These are phyloP conservation scores for Prinsepia uniflora DNA, from an alignment of 306 rosid genomes.

Conservation along the genomic window DNA sequence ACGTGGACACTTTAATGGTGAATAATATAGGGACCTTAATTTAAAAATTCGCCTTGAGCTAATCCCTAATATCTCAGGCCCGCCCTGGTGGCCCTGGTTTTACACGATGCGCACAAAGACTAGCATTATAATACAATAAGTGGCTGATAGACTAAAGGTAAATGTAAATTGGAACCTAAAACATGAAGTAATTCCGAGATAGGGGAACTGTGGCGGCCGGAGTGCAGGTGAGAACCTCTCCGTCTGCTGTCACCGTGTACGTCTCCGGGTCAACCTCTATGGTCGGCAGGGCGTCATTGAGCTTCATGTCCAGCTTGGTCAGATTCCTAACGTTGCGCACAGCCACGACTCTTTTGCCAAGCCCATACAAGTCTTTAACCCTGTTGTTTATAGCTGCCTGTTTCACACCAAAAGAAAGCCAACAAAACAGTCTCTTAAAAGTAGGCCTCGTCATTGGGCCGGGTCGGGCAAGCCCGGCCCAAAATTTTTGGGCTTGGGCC, in stretches of 20 bases:
- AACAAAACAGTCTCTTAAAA: not conserved
- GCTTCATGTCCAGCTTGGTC: constrained; percentile 82
- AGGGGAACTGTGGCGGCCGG: constrained; percentile 68
- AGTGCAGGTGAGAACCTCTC: constrained; percentile 63
- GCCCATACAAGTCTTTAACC: constrained; percentile 60
- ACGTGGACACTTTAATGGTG: too few species aligned
- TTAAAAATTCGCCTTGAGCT: too few species aligned
- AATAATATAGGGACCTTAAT: too few species aligned
- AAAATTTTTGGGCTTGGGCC: too few species aligned
- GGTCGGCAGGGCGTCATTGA: constrained; percentile 70
- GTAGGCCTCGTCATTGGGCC: too few species aligned
- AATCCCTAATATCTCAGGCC: too few species aligned
- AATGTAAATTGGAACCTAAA: constrained; percentile 27
- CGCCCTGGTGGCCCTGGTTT: too few species aligned
- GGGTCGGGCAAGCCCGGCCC: too few species aligned
- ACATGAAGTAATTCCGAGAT: constrained; percentile 79
- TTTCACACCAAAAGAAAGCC: not conserved
- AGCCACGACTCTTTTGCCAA: constrained; percentile 61
- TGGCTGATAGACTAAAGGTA: not conserved
- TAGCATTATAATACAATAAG: not conserved
- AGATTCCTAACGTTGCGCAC: constrained; percentile 66
- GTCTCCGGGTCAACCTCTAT: constrained; percentile 87
- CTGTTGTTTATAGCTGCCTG: constrained; percentile 59
- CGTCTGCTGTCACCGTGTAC: constrained; percentile 68
- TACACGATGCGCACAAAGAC: too few species aligned